Evolutionary conservation across 2,329 filamentous ascomycete species (phyloP).

Genomic region (Massarina eburnea): DNA sequence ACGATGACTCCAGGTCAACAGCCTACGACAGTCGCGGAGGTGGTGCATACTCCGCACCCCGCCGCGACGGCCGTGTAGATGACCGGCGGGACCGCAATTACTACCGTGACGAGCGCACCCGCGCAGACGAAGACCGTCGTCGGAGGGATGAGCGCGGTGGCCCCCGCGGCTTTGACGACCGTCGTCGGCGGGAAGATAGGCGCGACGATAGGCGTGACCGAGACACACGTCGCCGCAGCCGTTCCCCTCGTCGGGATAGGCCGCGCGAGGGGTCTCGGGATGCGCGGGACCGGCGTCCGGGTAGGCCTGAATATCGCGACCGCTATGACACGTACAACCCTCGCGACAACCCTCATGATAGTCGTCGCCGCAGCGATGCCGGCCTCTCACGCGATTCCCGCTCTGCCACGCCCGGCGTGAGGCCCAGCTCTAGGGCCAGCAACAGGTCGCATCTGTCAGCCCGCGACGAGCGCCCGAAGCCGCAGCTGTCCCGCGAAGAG

Average conservation of each 20-base stretch:
- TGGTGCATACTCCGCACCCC: constrained; percentile 42
- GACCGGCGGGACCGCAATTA: constrained; percentile 26
- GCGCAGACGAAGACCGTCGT: constrained; percentile 26
- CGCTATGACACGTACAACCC: constrained; percentile 66
- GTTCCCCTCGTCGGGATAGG: constrained; percentile 41
- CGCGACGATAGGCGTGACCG: constrained; percentile 37
- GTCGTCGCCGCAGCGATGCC: constrained; percentile 64
- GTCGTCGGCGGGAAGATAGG: constrained; percentile 42
- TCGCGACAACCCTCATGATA: constrained; percentile 74
- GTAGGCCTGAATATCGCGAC: constrained; percentile 46
- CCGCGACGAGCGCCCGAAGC: constrained; percentile 58
- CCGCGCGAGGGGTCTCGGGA: constrained; percentile 64
- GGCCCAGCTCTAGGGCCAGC: constrained; percentile 30
- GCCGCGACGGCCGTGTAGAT: constrained; percentile 48
- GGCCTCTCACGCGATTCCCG: constrained; percentile 69
- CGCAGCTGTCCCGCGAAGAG: constrained; percentile 55
- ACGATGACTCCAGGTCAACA: constrained; percentile 71
- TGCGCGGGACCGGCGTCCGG: constrained; percentile 52
- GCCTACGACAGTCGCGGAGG: constrained; percentile 32
- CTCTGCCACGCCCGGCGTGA: constrained; percentile 55
- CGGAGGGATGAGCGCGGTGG: constrained; percentile 25
- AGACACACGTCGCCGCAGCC: constrained; percentile 55
- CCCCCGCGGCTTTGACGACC: constrained; percentile 42
- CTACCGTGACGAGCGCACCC: constrained; percentile 37
- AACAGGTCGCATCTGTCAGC: constrained; percentile 35